Percentiles rank a stretch among this genome's conserved stretches.
phyloP scores from a whole-genome alignment of 305 asterid species.

The Rubia peregrina region DNA sequence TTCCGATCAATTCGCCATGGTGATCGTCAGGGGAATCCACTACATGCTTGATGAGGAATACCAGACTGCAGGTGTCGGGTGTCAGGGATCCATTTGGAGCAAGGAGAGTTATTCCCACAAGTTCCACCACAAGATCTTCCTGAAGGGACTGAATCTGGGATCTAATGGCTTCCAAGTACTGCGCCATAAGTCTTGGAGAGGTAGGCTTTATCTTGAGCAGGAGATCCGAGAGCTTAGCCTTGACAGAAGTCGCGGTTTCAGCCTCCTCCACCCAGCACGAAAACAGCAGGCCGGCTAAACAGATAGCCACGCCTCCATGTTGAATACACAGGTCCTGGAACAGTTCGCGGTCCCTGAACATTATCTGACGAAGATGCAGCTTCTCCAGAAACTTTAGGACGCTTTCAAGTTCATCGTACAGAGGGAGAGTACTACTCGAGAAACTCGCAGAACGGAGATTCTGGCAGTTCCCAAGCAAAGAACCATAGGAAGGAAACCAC shows the following conservation, averaged over 20 bases:
- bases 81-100: not conserved
- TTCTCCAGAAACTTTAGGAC: not conserved
- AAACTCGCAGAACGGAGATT: not conserved
- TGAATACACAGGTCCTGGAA: not conserved
- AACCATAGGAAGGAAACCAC: not conserved
- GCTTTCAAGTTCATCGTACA: not conserved
- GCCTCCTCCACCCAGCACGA: not conserved
- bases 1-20: not conserved
- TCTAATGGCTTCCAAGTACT: not conserved
- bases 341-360: not conserved
- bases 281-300: not conserved
- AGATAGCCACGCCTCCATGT: not conserved
- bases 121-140: not conserved
- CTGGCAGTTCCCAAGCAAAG: not conserved
- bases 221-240: not conserved
- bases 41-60: not conserved
- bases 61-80: not conserved
- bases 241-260: not conserved
- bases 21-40: too few species aligned
- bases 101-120: constrained; percentile 2
- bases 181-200: not conserved
- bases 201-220: not conserved
- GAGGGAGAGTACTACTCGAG: not conserved
- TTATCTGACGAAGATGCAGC: not conserved
- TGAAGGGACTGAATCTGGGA: not conserved